A percentile compares a stretch with the other conserved stretches of the same genome.
phyloP scores from a whole-genome alignment of 2,329 filamentous ascomycete genomes.

The Curvularia spicifera region DNA sequence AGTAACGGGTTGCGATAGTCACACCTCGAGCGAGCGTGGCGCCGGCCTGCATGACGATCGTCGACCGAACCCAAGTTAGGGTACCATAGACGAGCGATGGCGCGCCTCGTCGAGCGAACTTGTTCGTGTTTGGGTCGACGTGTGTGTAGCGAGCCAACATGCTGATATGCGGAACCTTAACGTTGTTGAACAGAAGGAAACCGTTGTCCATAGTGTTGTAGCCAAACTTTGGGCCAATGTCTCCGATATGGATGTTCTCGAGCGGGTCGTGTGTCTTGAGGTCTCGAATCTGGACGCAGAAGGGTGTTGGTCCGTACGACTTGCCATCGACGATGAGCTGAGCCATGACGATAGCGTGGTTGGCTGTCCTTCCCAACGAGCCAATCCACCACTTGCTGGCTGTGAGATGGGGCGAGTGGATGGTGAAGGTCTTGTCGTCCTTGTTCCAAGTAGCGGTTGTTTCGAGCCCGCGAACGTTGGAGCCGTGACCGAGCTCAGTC shows the following conservation, averaged over 20 bases:
- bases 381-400: constrained; percentile 88
- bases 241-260: constrained; percentile 69
- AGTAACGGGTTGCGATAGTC: constrained; percentile 78
- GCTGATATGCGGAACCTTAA: constrained; percentile 75
- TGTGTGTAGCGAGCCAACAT: constrained; percentile 75
- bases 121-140: constrained; percentile 70
- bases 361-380: constrained; percentile 75
- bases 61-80: constrained; percentile 75
- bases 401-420: constrained; percentile 76
- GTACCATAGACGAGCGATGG: constrained; percentile 76
- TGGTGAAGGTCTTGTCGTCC: constrained; percentile 74
- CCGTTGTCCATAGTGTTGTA: constrained; percentile 86
- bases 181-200: constrained; percentile 76
- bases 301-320: constrained; percentile 75
- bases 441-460: constrained; percentile 77
- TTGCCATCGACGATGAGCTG: constrained; percentile 74
- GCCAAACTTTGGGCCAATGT: constrained; percentile 81
- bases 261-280: constrained; percentile 59
- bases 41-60: constrained; percentile 75
- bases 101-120: constrained; percentile 70
- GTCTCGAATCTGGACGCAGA: constrained; percentile 73
- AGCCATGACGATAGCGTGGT: constrained; percentile 79
- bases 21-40: constrained; percentile 75
- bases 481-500: constrained; percentile 80
- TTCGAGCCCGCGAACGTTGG: constrained; percentile 68